A percentile compares a stretch with the other conserved stretches of the same genome.
Conservation (phyloP, 768 basidiomycete genomes). For the Vishniacozyma victoriae region DNA sequence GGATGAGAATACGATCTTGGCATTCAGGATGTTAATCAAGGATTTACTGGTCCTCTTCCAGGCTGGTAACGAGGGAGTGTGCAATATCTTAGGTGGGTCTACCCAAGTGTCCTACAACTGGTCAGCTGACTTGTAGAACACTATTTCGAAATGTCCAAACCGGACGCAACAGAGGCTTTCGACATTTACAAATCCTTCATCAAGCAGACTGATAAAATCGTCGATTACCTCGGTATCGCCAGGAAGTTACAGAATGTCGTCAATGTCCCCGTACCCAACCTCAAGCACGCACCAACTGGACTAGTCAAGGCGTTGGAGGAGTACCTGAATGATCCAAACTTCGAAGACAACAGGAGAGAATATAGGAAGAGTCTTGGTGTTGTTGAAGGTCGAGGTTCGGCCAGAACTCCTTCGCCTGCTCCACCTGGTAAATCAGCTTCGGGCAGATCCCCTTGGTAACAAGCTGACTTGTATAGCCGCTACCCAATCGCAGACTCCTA, state of each 20-base stretch:
- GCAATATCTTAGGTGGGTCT: conserved; percentile 52
- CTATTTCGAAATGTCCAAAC: conserved; percentile 95
- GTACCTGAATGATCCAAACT: conserved; percentile 92
- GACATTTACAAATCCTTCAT: conserved; percentile 89
- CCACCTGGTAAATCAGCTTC: conserved; percentile 3
- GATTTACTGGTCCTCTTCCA: conserved; percentile 93
- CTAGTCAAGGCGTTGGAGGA: conserved; percentile 90
- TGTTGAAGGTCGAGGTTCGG: conserved; percentile 50
- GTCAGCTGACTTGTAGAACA: conserved; percentile 56
- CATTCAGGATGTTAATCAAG: conserved; percentile 88
- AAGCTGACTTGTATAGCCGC: neutral
- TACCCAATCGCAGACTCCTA: no score
- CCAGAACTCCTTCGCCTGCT: conserved; percentile 17
- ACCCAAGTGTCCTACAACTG: neutral
- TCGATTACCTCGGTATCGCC: conserved; percentile 86
- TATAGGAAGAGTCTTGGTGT: conserved; percentile 75
- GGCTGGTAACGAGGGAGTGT: conserved; percentile 88
- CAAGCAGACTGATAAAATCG: conserved; percentile 78
- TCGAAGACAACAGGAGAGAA: conserved; percentile 88
- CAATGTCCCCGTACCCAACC: conserved; percentile 86
- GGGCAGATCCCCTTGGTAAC: conserved; percentile 9
- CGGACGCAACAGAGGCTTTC: conserved; percentile 81
- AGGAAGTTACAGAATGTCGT: conserved; percentile 87
- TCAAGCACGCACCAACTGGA: conserved; percentile 89
- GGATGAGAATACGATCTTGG: conserved; percentile 81